These are phyloP conservation scores for Triadica sebifera DNA, from an alignment of 345 rosid genomes.

Conservation along the genomic window DNA sequence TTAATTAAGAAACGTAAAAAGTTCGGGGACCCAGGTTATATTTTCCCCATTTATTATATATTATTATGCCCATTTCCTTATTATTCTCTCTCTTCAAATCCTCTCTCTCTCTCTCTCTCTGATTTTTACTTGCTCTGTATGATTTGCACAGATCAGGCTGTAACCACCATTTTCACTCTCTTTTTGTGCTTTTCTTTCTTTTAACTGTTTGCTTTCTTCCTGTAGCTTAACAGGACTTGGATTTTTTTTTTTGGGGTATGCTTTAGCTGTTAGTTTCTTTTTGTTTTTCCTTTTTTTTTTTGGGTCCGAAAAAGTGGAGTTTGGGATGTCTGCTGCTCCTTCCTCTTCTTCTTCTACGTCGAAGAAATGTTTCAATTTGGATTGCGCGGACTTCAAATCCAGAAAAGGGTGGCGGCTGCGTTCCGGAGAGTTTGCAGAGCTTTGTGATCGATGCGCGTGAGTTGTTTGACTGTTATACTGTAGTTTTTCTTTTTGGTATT, in stretches of 20 bases:
- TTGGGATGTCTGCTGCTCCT: conserved; percentile 19
- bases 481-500: neutral
- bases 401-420: conserved; percentile 89
- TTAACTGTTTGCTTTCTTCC: neutral
- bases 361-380: conserved; percentile 69
- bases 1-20: too few relatives aligned
- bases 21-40: too few relatives aligned
- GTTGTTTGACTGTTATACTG: conserved; percentile 4
- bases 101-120: conserved; percentile 7
- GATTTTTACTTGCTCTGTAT: neutral
- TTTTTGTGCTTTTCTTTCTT: conserved; percentile 3
- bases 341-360: conserved; percentile 33
- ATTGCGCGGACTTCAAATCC: conserved; percentile 59
- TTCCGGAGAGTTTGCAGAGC: conserved; percentile 76
- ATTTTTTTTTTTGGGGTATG: neutral
- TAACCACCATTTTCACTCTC: conserved; percentile 6
- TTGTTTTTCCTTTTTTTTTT: neutral
- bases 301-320: neutral
- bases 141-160: conserved; percentile 31
- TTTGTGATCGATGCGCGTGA: conserved; percentile 97
- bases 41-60: too few relatives aligned
- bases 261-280: neutral
- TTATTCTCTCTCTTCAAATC: conserved; percentile 9
- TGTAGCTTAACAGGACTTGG: neutral
- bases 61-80: neutral